Conservation (phyloP, 495 filamentous ascomycete species). For the Echria macrotheca region DNA sequence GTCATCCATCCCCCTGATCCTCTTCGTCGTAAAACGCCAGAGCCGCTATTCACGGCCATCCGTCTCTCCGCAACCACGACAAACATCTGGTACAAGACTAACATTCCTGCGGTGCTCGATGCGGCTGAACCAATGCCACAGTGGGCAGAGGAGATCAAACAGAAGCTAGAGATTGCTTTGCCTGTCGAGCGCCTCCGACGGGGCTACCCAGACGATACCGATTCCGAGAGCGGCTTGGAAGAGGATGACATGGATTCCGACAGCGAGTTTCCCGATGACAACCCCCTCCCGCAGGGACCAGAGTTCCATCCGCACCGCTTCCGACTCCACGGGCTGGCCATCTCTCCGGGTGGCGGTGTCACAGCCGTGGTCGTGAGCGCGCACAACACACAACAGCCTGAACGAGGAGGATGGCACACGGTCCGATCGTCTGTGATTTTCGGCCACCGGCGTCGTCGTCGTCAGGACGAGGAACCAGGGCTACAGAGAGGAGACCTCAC, state of each 20-base stretch:
- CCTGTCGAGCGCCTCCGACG: conserved; percentile 24
- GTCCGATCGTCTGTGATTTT: conserved; percentile 36
- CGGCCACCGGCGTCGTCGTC: conserved; percentile 20
- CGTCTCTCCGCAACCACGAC: conserved; percentile 41
- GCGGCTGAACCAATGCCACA: conserved; percentile 20
- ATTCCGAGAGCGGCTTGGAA: conserved; percentile 17
- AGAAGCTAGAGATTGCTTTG: conserved; percentile 32
- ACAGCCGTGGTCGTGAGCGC: conserved; percentile 34
- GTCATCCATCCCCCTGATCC: conserved; percentile 38
- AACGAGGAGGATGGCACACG: conserved; percentile 40
- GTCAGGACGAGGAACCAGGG: background rate
- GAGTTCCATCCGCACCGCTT: conserved; percentile 39
- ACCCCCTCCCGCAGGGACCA: conserved; percentile 25
- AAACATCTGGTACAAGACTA: conserved; percentile 44
- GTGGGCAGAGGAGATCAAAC: conserved; percentile 38
- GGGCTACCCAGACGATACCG: conserved; percentile 13
- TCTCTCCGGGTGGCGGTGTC: conserved; percentile 39
- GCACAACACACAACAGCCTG: conserved; percentile 35
- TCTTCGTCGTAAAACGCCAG: conserved; percentile 16
- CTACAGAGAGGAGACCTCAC: conserved; percentile 12
- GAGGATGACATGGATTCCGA: conserved; percentile 15
- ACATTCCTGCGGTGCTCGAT: conserved; percentile 24
- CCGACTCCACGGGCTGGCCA: conserved; percentile 40
- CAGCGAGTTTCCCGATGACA: conserved; percentile 13
- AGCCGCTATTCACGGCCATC: conserved; percentile 38